Evolutionary conservation across 2,329 filamentous ascomycete genomes (phyloP), one percentile per base, ranked within the genome.

Genomic region (Claviceps fusiformis): DNA sequence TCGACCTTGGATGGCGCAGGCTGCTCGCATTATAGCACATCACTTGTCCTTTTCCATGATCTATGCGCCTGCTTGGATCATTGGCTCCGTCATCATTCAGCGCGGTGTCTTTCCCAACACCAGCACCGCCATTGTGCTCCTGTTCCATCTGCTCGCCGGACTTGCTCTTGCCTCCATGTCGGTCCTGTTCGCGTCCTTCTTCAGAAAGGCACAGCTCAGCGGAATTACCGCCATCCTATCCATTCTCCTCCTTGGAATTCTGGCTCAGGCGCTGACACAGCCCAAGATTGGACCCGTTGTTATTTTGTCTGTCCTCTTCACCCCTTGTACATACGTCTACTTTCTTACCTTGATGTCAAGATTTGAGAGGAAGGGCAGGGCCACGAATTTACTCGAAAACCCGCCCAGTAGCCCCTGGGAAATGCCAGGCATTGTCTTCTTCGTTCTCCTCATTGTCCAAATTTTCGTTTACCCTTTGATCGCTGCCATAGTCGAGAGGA

Each of bases 311-410:
- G 65, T 95, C 15, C 68, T 96, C 0, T 96, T 96, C 65, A 81
- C 89, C 0, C 87, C 91, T 0, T 95, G 91, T 75, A 91, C 89
- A 62, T 95, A 89, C 64, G 86, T 92, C 15, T 90, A 85, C 66
- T 93, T 92, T 65, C 77, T 83, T 54, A 82, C 87, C 19, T 79
- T 85, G 59, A 79, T 91, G 68, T 87, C 90, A 13, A 82, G 87
- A 46, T 95, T 82, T 66, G 87, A 96, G 69, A 75, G 76, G 58
- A 65, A 83, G 55, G 73, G 80, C 19, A 63, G 74, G 45, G 72
- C 80, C 0, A 79, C 85, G 0, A 80, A 87, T 58, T 71, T 95
- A 3, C 63, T 79, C 5, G 67, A 81, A 45, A 72, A 72, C 1
- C 81, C 87, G 0, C 87, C 89, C 0, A 65, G 75, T 0, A 84